Evolutionary conservation across 1,284 basidiomycete genomes (phyloP), one percentile per base, ranked within the genome.

Genomic region (Apiotrichum akiyoshidainum): DNA sequence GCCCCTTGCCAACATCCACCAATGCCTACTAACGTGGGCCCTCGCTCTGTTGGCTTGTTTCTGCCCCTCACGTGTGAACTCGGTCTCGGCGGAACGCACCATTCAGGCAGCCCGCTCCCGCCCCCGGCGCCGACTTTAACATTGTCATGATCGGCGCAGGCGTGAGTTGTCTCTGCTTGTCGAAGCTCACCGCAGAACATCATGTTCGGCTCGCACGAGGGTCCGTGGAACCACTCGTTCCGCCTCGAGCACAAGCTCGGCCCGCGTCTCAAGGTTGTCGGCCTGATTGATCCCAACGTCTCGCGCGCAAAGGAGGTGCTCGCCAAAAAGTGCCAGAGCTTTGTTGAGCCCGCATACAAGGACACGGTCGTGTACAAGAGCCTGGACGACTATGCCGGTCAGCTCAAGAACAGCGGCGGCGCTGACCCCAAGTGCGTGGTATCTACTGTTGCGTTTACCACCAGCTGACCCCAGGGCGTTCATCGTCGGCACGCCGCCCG

Each of bases 181-280:
- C 17, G n/a, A n/a, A 8, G 14, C 11, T 17, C 7, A 13, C 37
- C 45, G 45, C 54, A 78, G 54, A 93, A 93, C 78, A 92, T 93
- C 80, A 92, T 93, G 90, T 92, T 92, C 72, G 91, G 90, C 59
- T 90, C 88, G 42, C 85, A 87, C 57, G 88, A 91, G 73, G 90
- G 90, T 54, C 75, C 76, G 35, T 77, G 75, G 72, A 74, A 78
- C 79, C 92, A 95, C 78, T 94, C 91, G 52, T 92, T 94, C 85
- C 90, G 92, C 73, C 86, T 95, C 68, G 92, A 94, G 82, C 77
- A 94, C 81, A 97, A 99, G 82, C 89, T 99, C 60, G 94, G 95
- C 45, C 89, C 87, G 22, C 90, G 95, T 69, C 88, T 99, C 77
- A 97, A 96, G 78, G 92, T 99, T 53, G 86, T 92, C 56, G 95